These are phyloP conservation scores for Butyriboletus loyo DNA, from an alignment of 768 basidiomycete genomes.

Conservation along the genomic window DNA sequence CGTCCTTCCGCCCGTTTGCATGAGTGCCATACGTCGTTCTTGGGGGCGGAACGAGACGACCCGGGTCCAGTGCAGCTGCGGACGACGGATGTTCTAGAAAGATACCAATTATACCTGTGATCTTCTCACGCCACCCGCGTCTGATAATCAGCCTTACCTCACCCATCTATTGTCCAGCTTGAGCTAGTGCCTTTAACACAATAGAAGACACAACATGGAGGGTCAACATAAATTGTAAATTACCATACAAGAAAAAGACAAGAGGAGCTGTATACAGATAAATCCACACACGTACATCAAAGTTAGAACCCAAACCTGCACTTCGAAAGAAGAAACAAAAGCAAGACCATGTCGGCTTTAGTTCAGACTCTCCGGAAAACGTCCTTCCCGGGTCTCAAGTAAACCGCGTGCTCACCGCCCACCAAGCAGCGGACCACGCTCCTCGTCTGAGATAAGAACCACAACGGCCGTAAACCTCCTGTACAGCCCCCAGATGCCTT, in stretches of 20 bases:
- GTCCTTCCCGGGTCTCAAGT: not conserved
- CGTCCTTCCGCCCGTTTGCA: not conserved
- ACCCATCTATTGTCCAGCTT: not conserved
- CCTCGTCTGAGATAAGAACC: constrained; percentile 76
- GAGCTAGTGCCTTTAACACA: no score
- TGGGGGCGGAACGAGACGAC: not conserved
- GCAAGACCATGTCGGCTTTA: not conserved
- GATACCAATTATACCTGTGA: constrained; percentile 9
- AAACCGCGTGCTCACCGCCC: constrained; percentile 17
- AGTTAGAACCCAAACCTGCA: not conserved
- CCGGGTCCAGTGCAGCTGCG: not conserved
- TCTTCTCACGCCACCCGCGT: constrained; percentile 12
- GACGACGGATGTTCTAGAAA: constrained; percentile 29
- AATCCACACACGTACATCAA: not conserved
- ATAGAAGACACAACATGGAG: not conserved
- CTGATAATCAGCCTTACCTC: constrained; percentile 5
- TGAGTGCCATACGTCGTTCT: not conserved
- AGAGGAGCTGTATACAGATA: not conserved
- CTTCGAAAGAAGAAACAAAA: not conserved
- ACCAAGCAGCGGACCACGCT: constrained; percentile 78
- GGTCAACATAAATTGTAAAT: not conserved
- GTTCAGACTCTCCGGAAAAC: not conserved
- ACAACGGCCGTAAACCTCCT: constrained; percentile 44
- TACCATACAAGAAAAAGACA: constrained; percentile 5
- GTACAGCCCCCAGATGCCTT: constrained; percentile 61